A percentile compares a stretch with the other conserved stretches of the same genome.
These are phyloP conservation scores for Orychophragmus violaceus DNA, from an alignment of 345 rosid species.

Conservation along the genomic window DNA sequence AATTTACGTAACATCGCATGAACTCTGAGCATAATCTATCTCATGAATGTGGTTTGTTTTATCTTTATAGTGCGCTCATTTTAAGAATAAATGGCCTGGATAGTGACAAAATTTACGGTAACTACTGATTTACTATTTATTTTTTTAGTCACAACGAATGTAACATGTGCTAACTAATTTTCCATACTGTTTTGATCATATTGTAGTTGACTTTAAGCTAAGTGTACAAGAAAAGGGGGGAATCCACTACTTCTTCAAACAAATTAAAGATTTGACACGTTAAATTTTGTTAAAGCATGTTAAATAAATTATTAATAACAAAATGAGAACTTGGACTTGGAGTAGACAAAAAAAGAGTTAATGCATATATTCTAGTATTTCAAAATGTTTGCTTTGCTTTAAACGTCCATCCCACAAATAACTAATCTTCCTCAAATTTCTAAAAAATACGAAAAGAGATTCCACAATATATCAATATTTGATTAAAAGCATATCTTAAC, in stretches of 20 bases:
- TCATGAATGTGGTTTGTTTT: neutral
- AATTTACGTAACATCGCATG: neutral
- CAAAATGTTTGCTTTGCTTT: constrained; percentile 18
- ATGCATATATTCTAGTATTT: constrained; percentile 22
- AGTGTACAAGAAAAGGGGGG: neutral
- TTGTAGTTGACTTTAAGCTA: neutral
- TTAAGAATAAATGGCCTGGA: neutral
- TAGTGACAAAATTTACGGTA: neutral
- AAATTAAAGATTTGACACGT: constrained; percentile 13
- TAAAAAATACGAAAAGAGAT: neutral
- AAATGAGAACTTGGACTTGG: neutral
- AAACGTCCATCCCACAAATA: constrained; percentile 26
- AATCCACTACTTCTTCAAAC: constrained; percentile 9
- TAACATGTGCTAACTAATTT: neutral
- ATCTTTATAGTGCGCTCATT: neutral
- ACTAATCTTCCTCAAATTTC: neutral
- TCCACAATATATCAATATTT: neutral
- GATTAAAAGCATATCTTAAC: neutral
- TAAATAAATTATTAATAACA: neutral
- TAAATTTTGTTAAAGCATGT: neutral
- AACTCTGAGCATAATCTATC: neutral
- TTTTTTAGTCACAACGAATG: neutral
- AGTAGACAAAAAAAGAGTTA: neutral
- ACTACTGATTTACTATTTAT: neutral
- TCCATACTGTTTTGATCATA: neutral